These are phyloP conservation scores for Cytidiella melzeri DNA, from an alignment of 768 basidiomycete species.

Conservation along the genomic window DNA sequence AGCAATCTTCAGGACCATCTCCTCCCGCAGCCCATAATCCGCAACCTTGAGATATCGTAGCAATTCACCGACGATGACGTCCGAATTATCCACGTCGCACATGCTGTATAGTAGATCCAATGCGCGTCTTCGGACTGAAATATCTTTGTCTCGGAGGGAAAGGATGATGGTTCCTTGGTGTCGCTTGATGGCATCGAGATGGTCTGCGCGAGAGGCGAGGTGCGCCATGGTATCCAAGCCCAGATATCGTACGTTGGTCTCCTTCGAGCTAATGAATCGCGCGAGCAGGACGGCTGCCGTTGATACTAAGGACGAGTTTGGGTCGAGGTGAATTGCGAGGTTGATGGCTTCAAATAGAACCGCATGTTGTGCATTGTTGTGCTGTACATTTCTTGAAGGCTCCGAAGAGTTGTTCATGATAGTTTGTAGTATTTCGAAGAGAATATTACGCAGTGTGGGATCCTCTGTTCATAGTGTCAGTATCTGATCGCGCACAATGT, in stretches of 20 bases:
- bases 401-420: slow-evolving; percentile 91
- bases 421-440: slow-evolving; percentile 81
- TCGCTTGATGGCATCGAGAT: slow-evolving; percentile 86
- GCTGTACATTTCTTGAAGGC: slow-evolving; percentile 90
- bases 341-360: slow-evolving; percentile 98
- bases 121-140: slow-evolving; percentile 89
- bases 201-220: slow-evolving; percentile 89
- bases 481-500: neutral
- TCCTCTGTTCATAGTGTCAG: slow-evolving; percentile 54
- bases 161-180: slow-evolving; percentile 95
- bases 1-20: slow-evolving; percentile 98
- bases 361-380: slow-evolving; percentile 97
- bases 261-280: slow-evolving; percentile 94
- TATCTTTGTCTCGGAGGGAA: slow-evolving; percentile 93
- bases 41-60: slow-evolving; percentile 92
- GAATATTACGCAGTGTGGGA: slow-evolving; percentile 62
- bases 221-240: slow-evolving; percentile 98
- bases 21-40: slow-evolving; percentile 93
- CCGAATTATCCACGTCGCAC: slow-evolving; percentile 98
- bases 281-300: slow-evolving; percentile 89
- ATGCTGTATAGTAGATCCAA: slow-evolving; percentile 97
- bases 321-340: slow-evolving; percentile 92
- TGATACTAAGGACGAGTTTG: slow-evolving; percentile 80
- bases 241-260: slow-evolving; percentile 97
- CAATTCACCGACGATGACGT: slow-evolving; percentile 92